phyloP scores from a whole-genome alignment of 1,284 basidiomycete species.

The Athelia sp. region DNA sequence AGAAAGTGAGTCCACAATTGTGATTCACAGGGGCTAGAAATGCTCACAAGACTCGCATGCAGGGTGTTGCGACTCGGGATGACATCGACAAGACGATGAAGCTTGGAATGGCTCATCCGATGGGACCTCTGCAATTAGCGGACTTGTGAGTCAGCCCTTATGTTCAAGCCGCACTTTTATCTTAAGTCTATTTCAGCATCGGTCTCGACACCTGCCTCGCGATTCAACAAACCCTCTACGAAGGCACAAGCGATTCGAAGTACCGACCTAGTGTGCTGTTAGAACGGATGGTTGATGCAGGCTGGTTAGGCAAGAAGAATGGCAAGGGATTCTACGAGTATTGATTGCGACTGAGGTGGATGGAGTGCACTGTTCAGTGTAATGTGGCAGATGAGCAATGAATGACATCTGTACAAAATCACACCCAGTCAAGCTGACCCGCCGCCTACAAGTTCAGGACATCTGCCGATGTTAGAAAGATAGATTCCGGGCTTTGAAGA shows the following conservation, averaged over 20 bases:
- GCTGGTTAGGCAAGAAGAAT: slow-evolving; percentile 91
- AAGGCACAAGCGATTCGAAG: slow-evolving; percentile 92
- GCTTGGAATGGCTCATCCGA: slow-evolving; percentile 94
- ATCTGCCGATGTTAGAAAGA: too few species aligned
- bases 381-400: too few species aligned
- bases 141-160: slow-evolving; percentile 35
- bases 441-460: too few species aligned
- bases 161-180: slow-evolving; percentile 1
- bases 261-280: slow-evolving; percentile 91
- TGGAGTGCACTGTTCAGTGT: too few species aligned
- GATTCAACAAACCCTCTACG: slow-evolving; percentile 85
- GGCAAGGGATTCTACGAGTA: slow-evolving; percentile 90
- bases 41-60: too few species aligned
- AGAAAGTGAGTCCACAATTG: slow-evolving; percentile 49
- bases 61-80: slow-evolving; percentile 87
- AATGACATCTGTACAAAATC: too few species aligned
- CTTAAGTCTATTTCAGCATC: slow-evolving; percentile 49
- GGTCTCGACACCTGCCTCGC: slow-evolving; percentile 89
- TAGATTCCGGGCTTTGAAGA: too few species aligned
- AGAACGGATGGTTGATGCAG: slow-evolving; percentile 94
- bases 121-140: slow-evolving; percentile 81
- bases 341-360: not conserved
- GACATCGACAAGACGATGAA: slow-evolving; percentile 94
- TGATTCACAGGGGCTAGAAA: too few species aligned
- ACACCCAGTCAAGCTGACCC: too few species aligned